Evolutionary conservation across 371 early-diverging fungal species (phyloP).

Genomic region (Rhizopus microsporus): DNA sequence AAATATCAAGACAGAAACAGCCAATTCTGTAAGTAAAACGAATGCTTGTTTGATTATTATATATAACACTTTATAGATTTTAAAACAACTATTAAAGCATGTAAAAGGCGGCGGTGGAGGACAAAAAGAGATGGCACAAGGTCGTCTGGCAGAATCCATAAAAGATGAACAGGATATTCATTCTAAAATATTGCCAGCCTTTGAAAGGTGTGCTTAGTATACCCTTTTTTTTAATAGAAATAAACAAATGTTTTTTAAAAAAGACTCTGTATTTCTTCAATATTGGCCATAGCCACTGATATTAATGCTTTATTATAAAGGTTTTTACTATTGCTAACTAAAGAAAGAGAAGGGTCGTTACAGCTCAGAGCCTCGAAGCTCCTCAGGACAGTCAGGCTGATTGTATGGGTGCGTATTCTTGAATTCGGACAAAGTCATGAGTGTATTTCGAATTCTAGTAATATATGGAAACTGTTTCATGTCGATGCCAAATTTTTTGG

Average conservation of each 20-base stretch:
- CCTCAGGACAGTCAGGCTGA: constrained; percentile 75
- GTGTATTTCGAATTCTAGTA: constrained; percentile 52
- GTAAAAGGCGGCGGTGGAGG: constrained; percentile 53
- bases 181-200: constrained; percentile 37
- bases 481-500: constrained; percentile 66
- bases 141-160: constrained; percentile 34
- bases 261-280: background rate
- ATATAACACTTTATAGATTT: constrained; percentile 20
- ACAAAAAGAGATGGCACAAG: constrained; percentile 51
- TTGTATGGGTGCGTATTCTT: constrained; percentile 65
- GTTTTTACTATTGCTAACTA: no score
- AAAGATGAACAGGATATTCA: constrained; percentile 18
- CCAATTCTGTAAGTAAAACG: constrained; percentile 41
- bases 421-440: constrained; percentile 69
- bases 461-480: constrained; percentile 72
- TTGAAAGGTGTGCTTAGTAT: constrained; percentile 16
- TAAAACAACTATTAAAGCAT: constrained; percentile 43
- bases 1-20: constrained; percentile 45
- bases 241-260: background rate
- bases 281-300: no score
- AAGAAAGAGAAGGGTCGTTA: background rate
- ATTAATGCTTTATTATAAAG: no score
- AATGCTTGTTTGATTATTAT: background rate
- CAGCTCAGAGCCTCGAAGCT: constrained; percentile 28
- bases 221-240: constrained; percentile 5